Evolutionary conservation across 306 rosid species (phyloP).

Genomic region (Lathyrus aphaca): DNA sequence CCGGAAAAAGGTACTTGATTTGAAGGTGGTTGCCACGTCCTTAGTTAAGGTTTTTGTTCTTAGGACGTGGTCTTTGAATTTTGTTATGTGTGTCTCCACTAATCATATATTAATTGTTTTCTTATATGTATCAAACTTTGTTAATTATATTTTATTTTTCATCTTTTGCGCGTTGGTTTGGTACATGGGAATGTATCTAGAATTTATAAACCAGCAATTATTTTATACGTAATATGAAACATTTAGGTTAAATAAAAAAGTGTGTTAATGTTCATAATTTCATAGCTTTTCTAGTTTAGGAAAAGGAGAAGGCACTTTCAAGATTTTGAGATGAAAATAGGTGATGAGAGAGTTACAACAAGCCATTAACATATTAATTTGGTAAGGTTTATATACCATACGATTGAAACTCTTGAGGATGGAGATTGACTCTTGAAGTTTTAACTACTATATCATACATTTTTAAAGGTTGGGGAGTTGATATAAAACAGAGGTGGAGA

Average conservation of each 20-base stretch:
- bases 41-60: constrained; percentile 44
- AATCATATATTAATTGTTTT: background rate
- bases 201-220: too few relatives aligned
- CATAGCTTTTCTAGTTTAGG: background rate
- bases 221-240: too few relatives aligned
- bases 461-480: constrained; percentile 4
- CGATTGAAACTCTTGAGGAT: constrained; percentile 9
- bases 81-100: constrained; percentile 4
- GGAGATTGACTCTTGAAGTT: constrained; percentile 30
- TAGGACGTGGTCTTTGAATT: constrained; percentile 30
- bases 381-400: constrained; percentile 20
- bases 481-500: constrained; percentile 21
- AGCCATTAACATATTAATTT: background rate
- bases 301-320: background rate
- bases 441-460: constrained; percentile 7
- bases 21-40: constrained; percentile 67
- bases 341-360: background rate
- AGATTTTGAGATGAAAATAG: background rate
- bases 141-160: constrained; percentile 24
- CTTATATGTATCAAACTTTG: constrained; percentile 18
- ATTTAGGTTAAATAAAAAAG: background rate
- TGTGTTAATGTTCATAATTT: background rate
- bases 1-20: constrained; percentile 26
- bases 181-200: background rate
- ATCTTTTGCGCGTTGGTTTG: constrained; percentile 34